Base-by-base conservation (phyloP, 768 basidiomycete genomes). In the Cystobasidiopsis lactophilus region DNA sequence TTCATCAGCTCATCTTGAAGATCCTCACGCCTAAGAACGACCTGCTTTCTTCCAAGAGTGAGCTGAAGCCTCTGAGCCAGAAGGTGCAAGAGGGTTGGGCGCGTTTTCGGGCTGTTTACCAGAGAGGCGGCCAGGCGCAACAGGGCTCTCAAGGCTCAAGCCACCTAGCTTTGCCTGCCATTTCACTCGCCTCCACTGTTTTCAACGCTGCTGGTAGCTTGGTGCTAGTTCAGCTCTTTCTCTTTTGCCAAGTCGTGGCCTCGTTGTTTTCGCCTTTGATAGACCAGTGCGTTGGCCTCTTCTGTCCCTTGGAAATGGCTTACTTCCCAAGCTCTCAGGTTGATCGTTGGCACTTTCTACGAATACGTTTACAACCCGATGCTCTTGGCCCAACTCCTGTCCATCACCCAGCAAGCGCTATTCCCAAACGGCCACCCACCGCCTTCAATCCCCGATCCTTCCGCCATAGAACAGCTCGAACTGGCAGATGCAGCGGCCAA, bases 391-490 rank as follows among this genome's bases (percentile, higher is more conserved):
- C 69, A 69, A 30, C 64, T 74, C 26, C 69, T 77, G 35, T 73
- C 75, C 35, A 62, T 72, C 3, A 67, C 77, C 14, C 84, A 82
- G 60, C 72, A 72, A 9, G 73, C 79, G 7, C 71, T 96, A 26
- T 96, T 91, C 63, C 89, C 91, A 0, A 60, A 66, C 3, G 89
- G 91, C 14, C 85, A 84, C 67, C 86, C 85, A 1, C 82, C 74
- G 0, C 76, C 78, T 0, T 66, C 77, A 0, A 77, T 80, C 1
- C 69, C 74, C 1, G 82, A 84, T 40, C 89, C 88, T 18, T 77
- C 79, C 0, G 69, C 69, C 1, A 82, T 82, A 58, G 85, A 89
- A 65, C 80, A 84, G 58, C 68, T 69, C 1, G 72, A 69, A 31
- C 69, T 85, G 46, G 73, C 75, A 29, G 56, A 62, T 9, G 60